Evolutionary conservation across 2,329 filamentous ascomycete species (phyloP).

Genomic region (Pseudovirgaria hyperparasitica): DNA sequence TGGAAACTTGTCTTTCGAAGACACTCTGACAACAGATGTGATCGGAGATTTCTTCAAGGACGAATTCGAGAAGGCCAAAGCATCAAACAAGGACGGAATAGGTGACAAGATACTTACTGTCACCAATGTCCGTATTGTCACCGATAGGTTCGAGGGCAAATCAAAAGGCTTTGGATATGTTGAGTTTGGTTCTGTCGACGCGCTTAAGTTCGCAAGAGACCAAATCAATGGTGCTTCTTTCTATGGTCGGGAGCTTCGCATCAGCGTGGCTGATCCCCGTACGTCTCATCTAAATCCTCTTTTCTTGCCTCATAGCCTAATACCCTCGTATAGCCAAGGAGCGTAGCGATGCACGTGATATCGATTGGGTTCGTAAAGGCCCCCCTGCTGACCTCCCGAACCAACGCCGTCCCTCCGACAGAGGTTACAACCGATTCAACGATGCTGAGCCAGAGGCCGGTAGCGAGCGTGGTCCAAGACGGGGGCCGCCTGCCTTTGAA

Average conservation of each 20-base stretch:
- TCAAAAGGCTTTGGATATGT: constrained; percentile 98
- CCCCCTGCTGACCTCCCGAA: constrained; percentile 64
- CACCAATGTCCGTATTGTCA: constrained; percentile 86
- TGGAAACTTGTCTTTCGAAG: constrained; percentile 93
- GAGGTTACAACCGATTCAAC: constrained; percentile 38
- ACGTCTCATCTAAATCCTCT: constrained; percentile 31
- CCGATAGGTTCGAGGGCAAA: constrained; percentile 85
- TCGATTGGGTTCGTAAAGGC: constrained; percentile 91
- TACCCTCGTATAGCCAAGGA: constrained; percentile 63
- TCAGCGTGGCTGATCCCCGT: constrained; percentile 97
- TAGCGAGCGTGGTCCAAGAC: constrained; percentile 54
- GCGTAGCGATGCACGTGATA: constrained; percentile 65
- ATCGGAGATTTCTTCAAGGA: constrained; percentile 75
- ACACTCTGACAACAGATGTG: constrained; percentile 66
- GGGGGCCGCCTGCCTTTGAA: constrained; percentile 51
- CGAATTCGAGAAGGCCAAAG: too few relatives aligned
- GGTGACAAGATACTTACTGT: too few relatives aligned
- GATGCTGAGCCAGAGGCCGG: constrained; percentile 35
- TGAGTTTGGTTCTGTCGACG: constrained; percentile 78
- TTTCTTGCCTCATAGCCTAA: constrained; percentile 2
- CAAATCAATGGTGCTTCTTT: constrained; percentile 73
- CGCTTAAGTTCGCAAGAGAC: constrained; percentile 78
- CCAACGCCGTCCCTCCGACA: constrained; percentile 40
- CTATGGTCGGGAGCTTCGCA: constrained; percentile 77
- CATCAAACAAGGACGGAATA: too few relatives aligned